A percentile compares a stretch with the other conserved stretches of the same genome.
phyloP scores from a whole-genome alignment of 805 yeast genomes.

The Trichomonascus vanleenenianus region DNA sequence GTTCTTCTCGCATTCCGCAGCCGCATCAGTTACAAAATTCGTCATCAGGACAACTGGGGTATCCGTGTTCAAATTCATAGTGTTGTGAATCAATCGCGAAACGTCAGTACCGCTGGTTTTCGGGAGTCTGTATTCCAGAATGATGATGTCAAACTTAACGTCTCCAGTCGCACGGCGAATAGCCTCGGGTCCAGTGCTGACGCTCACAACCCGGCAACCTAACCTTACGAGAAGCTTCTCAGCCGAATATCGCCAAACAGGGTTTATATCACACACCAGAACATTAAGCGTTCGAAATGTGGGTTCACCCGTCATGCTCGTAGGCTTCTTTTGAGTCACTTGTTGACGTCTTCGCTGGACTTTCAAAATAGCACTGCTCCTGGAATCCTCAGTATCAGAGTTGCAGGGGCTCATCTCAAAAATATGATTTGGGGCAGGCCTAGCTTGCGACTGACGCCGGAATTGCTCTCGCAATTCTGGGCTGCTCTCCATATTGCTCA shows the following conservation, averaged over 20 bases:
- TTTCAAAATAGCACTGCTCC: constrained; percentile 37
- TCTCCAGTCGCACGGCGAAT: constrained; percentile 75
- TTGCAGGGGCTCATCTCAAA: constrained; percentile 37
- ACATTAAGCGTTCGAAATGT: constrained; percentile 44
- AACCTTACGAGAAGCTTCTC: constrained; percentile 53
- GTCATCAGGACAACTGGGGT: constrained; percentile 77
- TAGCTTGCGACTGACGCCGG: constrained; percentile 9
- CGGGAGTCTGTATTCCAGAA: constrained; percentile 64
- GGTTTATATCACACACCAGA: constrained; percentile 79
- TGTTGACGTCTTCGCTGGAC: constrained; percentile 46
- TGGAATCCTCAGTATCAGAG: constrained; percentile 59
- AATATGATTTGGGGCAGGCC: constrained; percentile 12
- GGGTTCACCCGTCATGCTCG: constrained; percentile 6
- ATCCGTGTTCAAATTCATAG: constrained; percentile 65
- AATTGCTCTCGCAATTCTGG: constrained; percentile 20
- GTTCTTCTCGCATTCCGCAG: constrained; percentile 18
- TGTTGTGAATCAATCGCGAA: constrained; percentile 63
- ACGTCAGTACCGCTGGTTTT: constrained; percentile 69
- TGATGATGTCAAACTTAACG: constrained; percentile 74
- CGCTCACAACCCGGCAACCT: constrained; percentile 76
- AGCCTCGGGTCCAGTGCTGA: constrained; percentile 74
- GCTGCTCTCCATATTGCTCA: constrained; percentile 18
- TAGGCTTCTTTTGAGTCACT: constrained; percentile 35
- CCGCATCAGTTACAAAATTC: constrained; percentile 52
- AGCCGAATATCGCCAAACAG: constrained; percentile 65